phyloP scores from a whole-genome alignment of 192 early-diverging fungal genomes.

The Coemansia sp. region DNA sequence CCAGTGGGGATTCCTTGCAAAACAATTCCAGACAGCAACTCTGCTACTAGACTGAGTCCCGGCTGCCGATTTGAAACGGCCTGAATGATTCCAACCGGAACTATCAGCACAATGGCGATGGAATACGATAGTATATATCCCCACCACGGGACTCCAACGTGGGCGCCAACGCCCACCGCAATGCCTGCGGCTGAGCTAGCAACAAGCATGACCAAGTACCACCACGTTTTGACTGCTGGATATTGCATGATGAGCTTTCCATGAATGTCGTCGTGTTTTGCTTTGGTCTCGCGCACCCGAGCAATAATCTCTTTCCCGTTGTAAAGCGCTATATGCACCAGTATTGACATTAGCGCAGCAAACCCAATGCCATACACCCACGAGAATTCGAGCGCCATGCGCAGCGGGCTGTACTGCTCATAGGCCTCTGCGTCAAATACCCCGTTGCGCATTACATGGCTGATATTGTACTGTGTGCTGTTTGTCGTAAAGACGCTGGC shows the following conservation, averaged over 20 bases:
- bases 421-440: slow-evolving; percentile 57
- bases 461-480: slow-evolving; percentile 57
- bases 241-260: slow-evolving; percentile 69
- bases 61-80: slow-evolving; percentile 75
- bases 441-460: slow-evolving; percentile 54
- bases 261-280: slow-evolving; percentile 67
- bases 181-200: slow-evolving; percentile 50
- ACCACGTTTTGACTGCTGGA: slow-evolving; percentile 68
- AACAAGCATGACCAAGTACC: slow-evolving; percentile 63
- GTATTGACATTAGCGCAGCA: slow-evolving; percentile 63
- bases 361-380: slow-evolving; percentile 67
- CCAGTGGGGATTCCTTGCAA: slow-evolving; percentile 74
- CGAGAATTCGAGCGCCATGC: slow-evolving; percentile 67
- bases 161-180: slow-evolving; percentile 53
- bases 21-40: slow-evolving; percentile 77
- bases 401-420: slow-evolving; percentile 59
- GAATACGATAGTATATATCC: slow-evolving; percentile 63
- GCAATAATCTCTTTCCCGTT: slow-evolving; percentile 66
- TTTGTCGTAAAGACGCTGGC: slow-evolving; percentile 57
- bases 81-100: slow-evolving; percentile 79
- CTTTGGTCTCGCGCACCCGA: slow-evolving; percentile 59
- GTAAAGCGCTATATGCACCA: slow-evolving; percentile 63
- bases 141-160: slow-evolving; percentile 80
- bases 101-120: slow-evolving; percentile 60
- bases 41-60: slow-evolving; percentile 75